phyloP scores from a whole-genome alignment of 345 rosid species.

The Citrus inodora region DNA sequence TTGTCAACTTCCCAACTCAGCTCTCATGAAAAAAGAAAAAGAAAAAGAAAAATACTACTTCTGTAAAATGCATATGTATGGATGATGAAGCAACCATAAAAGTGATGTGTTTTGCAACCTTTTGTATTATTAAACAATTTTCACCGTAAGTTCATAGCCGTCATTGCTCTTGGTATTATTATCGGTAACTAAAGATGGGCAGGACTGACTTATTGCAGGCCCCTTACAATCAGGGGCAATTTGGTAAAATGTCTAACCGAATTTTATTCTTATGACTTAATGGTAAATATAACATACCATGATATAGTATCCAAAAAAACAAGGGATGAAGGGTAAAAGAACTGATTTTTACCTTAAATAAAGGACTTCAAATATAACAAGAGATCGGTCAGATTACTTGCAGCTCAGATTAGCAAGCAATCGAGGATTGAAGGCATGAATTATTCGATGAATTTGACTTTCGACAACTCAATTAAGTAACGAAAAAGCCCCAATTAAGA shows the following conservation, averaged over 20 bases:
- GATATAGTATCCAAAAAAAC: background rate
- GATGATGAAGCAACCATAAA: background rate
- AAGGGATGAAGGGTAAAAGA: background rate
- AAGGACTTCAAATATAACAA: constrained; percentile 16
- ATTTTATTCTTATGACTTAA: background rate
- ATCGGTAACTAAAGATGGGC: background rate
- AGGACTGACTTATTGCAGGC: background rate
- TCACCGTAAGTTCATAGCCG: background rate
- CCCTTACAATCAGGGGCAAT: background rate
- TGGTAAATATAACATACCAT: background rate
- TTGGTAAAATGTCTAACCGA: background rate
- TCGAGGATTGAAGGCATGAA: background rate
- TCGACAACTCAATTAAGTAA: constrained; percentile 8
- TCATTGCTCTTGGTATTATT: background rate
- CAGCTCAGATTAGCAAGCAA: background rate
- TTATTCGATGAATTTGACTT: background rate
- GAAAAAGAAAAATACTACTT: background rate
- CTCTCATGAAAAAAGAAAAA: background rate
- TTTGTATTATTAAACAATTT: background rate
- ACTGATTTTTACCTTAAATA: constrained; percentile 24
- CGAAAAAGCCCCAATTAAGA: constrained; percentile 18
- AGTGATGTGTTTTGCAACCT: background rate
- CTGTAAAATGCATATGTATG: background rate
- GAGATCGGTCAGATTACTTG: constrained; percentile 13
- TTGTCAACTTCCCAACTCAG: background rate